Percentiles rank a stretch among this genome's conserved stretches.
Conservation (phyloP, 2,329 filamentous ascomycete species). For the Eutypa lata region DNA sequence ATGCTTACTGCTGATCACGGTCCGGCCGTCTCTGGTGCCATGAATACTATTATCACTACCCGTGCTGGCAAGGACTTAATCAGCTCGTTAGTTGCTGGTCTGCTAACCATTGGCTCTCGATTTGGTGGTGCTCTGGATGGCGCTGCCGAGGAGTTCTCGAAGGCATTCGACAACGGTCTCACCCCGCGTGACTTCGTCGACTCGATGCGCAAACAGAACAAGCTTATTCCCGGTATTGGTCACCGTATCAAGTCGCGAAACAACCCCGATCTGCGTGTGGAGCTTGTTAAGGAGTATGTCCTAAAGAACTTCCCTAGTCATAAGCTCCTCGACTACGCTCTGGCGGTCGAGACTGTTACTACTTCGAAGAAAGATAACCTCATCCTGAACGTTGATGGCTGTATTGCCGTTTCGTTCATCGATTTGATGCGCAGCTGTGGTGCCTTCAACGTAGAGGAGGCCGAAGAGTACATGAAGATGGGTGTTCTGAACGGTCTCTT, state of each 20-base stretch:
- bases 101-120: conserved; percentile 94
- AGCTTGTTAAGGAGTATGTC: conserved; percentile 99
- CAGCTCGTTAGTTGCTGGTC: conserved; percentile 90
- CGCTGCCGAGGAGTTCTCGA: conserved; percentile 96
- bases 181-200: conserved; percentile 99
- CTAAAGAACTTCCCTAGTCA: conserved; percentile 94
- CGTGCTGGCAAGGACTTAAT: conserved; percentile 99
- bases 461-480: conserved; percentile 98
- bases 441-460: conserved; percentile 93
- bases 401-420: conserved; percentile 97
- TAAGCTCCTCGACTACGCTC: conserved; percentile 98
- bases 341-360: conserved; percentile 96
- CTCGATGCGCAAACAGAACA: conserved; percentile 99
- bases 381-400: conserved; percentile 98
- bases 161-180: conserved; percentile 96
- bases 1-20: conserved; percentile 99
- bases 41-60: conserved; percentile 99
- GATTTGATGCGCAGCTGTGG: conserved; percentile 97
- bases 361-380: conserved; percentile 99
- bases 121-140: conserved; percentile 98
- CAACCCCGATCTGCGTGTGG: conserved; percentile 99
- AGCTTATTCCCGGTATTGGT: conserved; percentile 98
- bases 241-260: conserved; percentile 99
- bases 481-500: conserved; percentile 99
- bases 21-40: conserved; percentile 96